Percentiles rank a stretch among this genome's conserved stretches.
Evolutionary conservation across 2,329 filamentous ascomycete species (phyloP).

Genomic region (Paecilomyces fulvus): DNA sequence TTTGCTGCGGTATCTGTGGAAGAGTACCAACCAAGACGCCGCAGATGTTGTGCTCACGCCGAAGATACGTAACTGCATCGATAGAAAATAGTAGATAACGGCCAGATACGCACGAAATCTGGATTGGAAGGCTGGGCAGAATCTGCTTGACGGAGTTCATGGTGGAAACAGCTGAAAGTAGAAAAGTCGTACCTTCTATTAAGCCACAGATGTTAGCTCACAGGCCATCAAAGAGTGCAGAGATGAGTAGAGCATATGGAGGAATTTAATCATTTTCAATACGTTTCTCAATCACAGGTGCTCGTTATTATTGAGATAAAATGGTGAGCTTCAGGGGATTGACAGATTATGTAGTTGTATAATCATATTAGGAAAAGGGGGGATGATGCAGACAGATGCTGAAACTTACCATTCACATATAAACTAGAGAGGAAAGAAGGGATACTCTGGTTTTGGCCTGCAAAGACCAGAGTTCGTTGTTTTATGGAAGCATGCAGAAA

Average conservation of each 20-base stretch:
- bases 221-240: constrained; percentile 1
- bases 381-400: neutral
- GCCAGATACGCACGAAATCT: constrained; percentile 71
- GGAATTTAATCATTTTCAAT: constrained; percentile 25
- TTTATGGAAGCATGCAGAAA: neutral
- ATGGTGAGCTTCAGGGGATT: constrained; percentile 62
- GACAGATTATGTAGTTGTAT: constrained; percentile 64
- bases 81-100: constrained; percentile 88
- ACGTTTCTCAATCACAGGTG: constrained; percentile 37
- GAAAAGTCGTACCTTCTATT: neutral
- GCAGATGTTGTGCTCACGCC: constrained; percentile 73
- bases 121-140: constrained; percentile 49
- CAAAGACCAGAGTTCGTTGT: constrained; percentile 7
- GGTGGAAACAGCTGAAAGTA: neutral
- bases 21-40: constrained; percentile 80
- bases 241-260: constrained; percentile 5
- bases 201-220: constrained; percentile 14
- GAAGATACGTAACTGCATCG: constrained; percentile 66
- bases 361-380: constrained; percentile 48
- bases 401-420: constrained; percentile 3
- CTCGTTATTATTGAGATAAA: constrained; percentile 28
- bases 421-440: neutral
- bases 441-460: constrained; percentile 3
- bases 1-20: constrained; percentile 89
- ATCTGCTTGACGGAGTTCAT: constrained; percentile 20